Conservation (phyloP, 352 stramenopile species). For the Phytophthora hybrid region DNA sequence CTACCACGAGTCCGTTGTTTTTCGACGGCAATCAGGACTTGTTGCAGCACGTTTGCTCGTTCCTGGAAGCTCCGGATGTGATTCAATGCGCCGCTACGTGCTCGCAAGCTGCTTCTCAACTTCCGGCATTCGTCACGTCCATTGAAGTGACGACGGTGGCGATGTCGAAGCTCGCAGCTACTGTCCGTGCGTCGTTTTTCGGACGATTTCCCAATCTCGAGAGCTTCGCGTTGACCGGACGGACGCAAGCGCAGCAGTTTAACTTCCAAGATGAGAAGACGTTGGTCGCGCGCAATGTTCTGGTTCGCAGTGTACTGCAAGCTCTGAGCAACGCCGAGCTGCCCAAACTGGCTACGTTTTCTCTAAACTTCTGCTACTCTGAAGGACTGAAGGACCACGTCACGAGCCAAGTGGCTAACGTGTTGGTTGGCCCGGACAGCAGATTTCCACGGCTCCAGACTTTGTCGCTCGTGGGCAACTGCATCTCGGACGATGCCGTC, state of each 20-base stretch:
- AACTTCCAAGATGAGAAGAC: constrained; percentile 55
- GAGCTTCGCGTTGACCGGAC: constrained; percentile 44
- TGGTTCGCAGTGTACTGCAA: constrained; percentile 45
- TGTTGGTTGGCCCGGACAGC: constrained; percentile 38
- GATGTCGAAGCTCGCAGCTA: constrained; percentile 33
- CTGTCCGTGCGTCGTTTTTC: constrained; percentile 40
- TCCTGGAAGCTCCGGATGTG: constrained; percentile 44
- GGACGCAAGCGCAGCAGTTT: constrained; percentile 46
- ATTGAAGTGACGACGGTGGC: constrained; percentile 42
- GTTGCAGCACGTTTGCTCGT: constrained; percentile 53
- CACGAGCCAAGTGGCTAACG: constrained; percentile 46
- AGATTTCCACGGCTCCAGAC: constrained; percentile 45
- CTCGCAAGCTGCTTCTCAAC: constrained; percentile 32
- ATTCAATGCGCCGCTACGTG: constrained; percentile 50
- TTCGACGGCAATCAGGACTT: constrained; percentile 59
- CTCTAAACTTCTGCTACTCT: constrained; percentile 57
- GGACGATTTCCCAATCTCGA: constrained; percentile 51
- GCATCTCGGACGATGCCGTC: constrained; percentile 61
- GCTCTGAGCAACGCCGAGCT: constrained; percentile 36
- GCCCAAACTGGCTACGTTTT: constrained; percentile 41
- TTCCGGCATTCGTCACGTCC: constrained; percentile 48
- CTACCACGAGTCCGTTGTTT: constrained; percentile 42
- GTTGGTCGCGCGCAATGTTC: constrained; percentile 51
- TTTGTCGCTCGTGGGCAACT: constrained; percentile 59
- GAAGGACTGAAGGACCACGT: constrained; percentile 62